phyloP scores from a whole-genome alignment of 208 protist species.

The Leishmania arabica region DNA sequence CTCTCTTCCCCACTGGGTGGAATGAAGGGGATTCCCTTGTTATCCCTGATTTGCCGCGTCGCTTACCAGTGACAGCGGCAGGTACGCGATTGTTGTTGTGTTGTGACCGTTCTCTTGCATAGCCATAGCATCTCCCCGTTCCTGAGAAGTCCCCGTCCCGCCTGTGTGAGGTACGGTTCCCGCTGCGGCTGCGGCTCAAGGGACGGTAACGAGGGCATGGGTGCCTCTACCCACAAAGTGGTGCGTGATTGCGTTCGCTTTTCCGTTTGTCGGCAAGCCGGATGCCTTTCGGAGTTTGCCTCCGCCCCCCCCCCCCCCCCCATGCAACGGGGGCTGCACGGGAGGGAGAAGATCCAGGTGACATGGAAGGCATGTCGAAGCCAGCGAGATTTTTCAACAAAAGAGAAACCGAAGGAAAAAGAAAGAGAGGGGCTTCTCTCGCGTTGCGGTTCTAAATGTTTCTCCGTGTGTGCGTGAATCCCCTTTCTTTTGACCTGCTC shows the following conservation, averaged over 20 bases:
- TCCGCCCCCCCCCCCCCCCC: neutral
- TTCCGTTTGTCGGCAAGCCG: neutral
- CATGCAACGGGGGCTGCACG: neutral
- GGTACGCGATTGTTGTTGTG: neutral
- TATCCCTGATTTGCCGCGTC: neutral
- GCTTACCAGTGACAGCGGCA: neutral
- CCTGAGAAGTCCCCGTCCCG: neutral
- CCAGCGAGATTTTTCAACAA: neutral
- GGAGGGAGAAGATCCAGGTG: too few relatives aligned
- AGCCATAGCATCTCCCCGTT: neutral
- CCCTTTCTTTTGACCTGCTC: neutral
- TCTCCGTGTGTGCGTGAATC: neutral
- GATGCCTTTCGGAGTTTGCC: neutral
- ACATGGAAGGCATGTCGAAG: too few relatives aligned
- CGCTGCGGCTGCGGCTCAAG: neutral
- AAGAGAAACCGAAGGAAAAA: neutral
- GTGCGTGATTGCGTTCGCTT: neutral
- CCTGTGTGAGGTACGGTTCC: neutral
- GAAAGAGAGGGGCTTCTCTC: neutral
- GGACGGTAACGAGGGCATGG: neutral
- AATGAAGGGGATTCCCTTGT: neutral
- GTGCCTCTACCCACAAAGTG: neutral
- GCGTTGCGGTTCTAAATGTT: neutral
- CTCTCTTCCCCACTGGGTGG: neutral
- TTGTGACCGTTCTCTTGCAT: neutral